Conservation (phyloP, 352 stramenopile genomes). For the Nothophytophthora sp. region DNA sequence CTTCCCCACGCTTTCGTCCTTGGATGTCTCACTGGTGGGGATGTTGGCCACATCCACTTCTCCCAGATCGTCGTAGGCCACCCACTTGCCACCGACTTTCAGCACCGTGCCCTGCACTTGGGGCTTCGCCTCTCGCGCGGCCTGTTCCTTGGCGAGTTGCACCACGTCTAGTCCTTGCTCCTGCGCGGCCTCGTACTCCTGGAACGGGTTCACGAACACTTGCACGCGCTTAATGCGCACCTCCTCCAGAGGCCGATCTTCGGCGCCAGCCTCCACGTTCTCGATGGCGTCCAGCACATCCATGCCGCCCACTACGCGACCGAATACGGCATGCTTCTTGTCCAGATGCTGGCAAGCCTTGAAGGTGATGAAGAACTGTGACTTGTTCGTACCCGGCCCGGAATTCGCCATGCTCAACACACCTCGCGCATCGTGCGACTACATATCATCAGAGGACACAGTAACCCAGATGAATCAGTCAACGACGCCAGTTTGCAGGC, state of each 20-base stretch:
- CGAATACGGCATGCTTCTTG: conserved; percentile 98
- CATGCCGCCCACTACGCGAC: conserved; percentile 92
- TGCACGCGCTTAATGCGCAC: conserved; percentile 79
- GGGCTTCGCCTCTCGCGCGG: conserved; percentile 43
- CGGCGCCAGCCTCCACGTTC: conserved; percentile 57
- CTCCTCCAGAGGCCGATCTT: conserved; percentile 85
- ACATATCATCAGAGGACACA: too few relatives aligned
- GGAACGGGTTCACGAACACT: conserved; percentile 91
- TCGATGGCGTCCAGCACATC: conserved; percentile 86
- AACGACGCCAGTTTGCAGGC: too few relatives aligned
- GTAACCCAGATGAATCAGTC: conserved; percentile 5
- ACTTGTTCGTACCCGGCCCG: conserved; percentile 94
- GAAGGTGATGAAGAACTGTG: conserved; percentile 99
- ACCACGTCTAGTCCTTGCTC: conserved; percentile 59
- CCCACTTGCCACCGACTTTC: conserved; percentile 79
- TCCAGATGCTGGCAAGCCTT: conserved; percentile 96
- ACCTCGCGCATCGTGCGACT: conserved; percentile 88
- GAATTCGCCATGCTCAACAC: conserved; percentile 98
- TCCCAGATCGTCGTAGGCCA: conserved; percentile 74
- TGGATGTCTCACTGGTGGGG: conserved; percentile 35
- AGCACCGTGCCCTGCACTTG: conserved; percentile 70
- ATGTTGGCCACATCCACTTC: conserved; percentile 57
- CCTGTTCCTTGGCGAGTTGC: conserved; percentile 51
- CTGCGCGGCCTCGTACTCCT: conserved; percentile 78
- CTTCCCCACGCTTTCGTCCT: conserved; percentile 67